Percentiles rank a stretch among this genome's conserved stretches.
Evolutionary conservation across 1,284 basidiomycete genomes (phyloP).

Genomic region (Irpex rosettiformis): DNA sequence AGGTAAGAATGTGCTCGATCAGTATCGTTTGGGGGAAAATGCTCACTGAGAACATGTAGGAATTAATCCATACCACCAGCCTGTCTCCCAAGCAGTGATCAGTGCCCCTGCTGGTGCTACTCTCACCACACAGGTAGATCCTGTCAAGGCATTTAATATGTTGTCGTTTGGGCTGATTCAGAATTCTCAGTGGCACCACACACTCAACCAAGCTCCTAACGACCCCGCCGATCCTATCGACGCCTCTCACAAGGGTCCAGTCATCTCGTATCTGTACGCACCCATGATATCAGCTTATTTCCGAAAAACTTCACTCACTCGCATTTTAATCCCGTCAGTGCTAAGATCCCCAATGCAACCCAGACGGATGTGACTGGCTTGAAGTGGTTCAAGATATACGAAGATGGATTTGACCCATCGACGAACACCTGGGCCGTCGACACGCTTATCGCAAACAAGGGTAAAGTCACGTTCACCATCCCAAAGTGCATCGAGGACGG

Average conservation of each 20-base stretch:
- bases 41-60: not conserved
- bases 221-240: constrained; percentile 51
- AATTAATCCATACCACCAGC: constrained; percentile 55
- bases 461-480: constrained; percentile 49
- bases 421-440: constrained; percentile 44
- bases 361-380: constrained; percentile 47
- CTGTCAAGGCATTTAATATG: too few species aligned
- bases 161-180: too few species aligned
- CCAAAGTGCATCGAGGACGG: constrained; percentile 46
- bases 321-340: constrained; percentile 27
- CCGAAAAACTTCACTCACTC: not conserved
- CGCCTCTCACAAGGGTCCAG: constrained; percentile 48
- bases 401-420: constrained; percentile 38
- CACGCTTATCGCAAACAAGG: constrained; percentile 47
- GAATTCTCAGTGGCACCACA: constrained; percentile 22
- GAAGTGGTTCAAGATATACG: constrained; percentile 52
- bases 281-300: not conserved
- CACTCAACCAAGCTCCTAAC: constrained; percentile 39
- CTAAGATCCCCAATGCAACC: constrained; percentile 41
- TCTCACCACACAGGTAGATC: constrained; percentile 36
- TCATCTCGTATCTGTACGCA: constrained; percentile 50
- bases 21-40: not conserved
- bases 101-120: constrained; percentile 45
- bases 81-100: constrained; percentile 47
- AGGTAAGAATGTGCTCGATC: constrained; percentile 22